Base-by-base conservation (phyloP, 2,329 filamentous ascomycete genomes). In the Chaetomiaceae sp. region DNA sequence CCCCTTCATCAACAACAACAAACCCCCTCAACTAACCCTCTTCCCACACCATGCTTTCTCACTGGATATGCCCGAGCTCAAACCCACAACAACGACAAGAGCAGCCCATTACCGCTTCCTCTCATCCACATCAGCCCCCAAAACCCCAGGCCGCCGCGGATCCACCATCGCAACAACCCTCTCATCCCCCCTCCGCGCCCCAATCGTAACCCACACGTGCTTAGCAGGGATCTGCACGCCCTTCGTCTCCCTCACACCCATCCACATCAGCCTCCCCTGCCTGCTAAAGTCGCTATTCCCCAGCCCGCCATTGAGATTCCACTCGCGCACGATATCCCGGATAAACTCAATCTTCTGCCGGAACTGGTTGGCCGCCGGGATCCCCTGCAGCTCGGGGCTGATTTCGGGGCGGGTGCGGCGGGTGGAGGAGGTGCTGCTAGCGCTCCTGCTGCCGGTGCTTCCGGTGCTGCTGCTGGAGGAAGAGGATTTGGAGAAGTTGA, bases 331-430 rank as follows among this genome's bases (percentile, higher is more conserved):
- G 15, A 89, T 78, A 47, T 78, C 71, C 60, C 79, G 77, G 63
- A 91, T 82, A 65, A 91, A 91, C 55, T 83, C 79, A 53, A 92
- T 79, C 73, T 92, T 92, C 62, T 76, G 77, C 31, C 84, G 81
- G 65, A 92, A 82, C 59, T 85, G 81, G 66, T 92, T 92, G 37
- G 85, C 84, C 19, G 80, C 78, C 0, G 88, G 85, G 52, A 89
- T 82, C 52, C 78, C 75, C 66, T 84, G 81, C 14, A 84, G 69
- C 64, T 81, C 78, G 0, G 79, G 74, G 43, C 78, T 75, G 59
- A 86, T 85, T 58, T 84, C 79, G 9, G 82, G 81, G 4, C 82
- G 4, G 4, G 27, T 77, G 57, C 76, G 77, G 22, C 81, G 75
- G 12, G 23, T 14, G 43, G 22, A n/a, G 6, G 43, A 3, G 27